These are phyloP conservation scores for Ceratobasidium papillatum DNA, from an alignment of 1,284 basidiomycete species.

Conservation along the genomic window DNA sequence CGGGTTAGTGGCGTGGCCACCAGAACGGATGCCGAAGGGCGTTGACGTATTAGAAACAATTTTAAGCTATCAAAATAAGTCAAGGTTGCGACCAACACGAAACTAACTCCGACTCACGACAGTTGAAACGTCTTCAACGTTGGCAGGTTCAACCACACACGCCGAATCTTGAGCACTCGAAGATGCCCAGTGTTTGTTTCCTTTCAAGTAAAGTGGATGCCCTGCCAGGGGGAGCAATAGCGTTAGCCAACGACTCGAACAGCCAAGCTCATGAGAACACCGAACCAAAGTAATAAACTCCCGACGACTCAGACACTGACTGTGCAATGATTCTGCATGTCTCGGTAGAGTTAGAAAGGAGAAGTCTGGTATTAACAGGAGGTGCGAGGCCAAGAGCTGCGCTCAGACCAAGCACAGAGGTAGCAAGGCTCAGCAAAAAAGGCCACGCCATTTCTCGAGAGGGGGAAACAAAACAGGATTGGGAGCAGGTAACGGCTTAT, in stretches of 20 bases:
- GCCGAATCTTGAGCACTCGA: constrained; percentile 5
- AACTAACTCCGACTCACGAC: not conserved
- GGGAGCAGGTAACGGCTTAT: not conserved
- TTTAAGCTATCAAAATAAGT: not conserved
- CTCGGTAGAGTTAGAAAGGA: not conserved
- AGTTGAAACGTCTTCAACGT: not conserved
- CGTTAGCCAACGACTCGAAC: not conserved
- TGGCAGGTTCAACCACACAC: constrained; percentile 17
- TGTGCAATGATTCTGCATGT: constrained; percentile 11
- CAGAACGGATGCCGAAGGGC: constrained; percentile 44
- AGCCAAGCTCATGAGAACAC: not conserved
- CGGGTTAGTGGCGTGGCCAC: constrained; percentile 62
- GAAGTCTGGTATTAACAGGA: not conserved
- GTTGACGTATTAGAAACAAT: constrained; percentile 26
- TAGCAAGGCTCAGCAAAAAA: not conserved
- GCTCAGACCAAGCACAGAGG: not conserved
- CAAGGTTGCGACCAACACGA: not conserved
- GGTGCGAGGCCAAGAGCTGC: not conserved
- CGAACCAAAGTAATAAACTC: constrained; percentile 29
- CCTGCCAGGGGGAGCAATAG: not conserved
- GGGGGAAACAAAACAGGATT: not conserved
- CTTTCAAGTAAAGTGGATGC: constrained; percentile 9
- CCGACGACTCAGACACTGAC: not conserved
- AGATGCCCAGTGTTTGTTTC: constrained; percentile 26
- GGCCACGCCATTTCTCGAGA: not conserved